A percentile compares a stretch with the other conserved stretches of the same genome.
phyloP scores from a whole-genome alignment of 2,329 filamentous ascomycete genomes.

The Nemania sp. region DNA sequence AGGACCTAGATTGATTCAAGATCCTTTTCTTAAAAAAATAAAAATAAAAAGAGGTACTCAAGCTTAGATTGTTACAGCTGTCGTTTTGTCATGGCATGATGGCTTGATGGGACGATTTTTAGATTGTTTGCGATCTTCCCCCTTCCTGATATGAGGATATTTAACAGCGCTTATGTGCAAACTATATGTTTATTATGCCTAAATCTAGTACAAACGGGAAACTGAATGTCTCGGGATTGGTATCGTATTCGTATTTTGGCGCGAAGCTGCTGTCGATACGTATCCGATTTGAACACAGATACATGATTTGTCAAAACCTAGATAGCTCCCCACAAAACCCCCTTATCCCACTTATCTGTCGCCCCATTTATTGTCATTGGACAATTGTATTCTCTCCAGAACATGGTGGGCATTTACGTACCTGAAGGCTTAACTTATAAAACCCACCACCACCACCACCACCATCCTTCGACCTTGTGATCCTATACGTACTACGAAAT shows the following conservation, averaged over 20 bases:
- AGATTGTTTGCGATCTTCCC: not conserved
- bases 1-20: not conserved
- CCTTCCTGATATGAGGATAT: not conserved
- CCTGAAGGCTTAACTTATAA: constrained; percentile 19
- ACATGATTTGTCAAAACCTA: constrained; percentile 20
- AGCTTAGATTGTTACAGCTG: not conserved
- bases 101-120: constrained; percentile 10
- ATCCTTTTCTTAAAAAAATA: not conserved
- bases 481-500: constrained; percentile 2
- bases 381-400: constrained; percentile 8
- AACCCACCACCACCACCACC: constrained; percentile 16
- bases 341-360: constrained; percentile 18
- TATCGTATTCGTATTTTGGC: constrained; percentile 31
- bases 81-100: constrained; percentile 12
- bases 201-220: constrained; percentile 15
- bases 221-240: constrained; percentile 21
- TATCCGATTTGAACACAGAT: constrained; percentile 14
- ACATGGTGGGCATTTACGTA: not conserved
- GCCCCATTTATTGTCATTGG: constrained; percentile 27
- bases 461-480: constrained; percentile 2
- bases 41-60: no score
- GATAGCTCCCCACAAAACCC: constrained; percentile 18
- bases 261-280: not conserved
- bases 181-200: not conserved
- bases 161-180: not conserved